Evolutionary conservation across 106 monocot species (phyloP), one percentile per base, ranked within the genome.

Genomic region (Apostasia shenzhenica): DNA sequence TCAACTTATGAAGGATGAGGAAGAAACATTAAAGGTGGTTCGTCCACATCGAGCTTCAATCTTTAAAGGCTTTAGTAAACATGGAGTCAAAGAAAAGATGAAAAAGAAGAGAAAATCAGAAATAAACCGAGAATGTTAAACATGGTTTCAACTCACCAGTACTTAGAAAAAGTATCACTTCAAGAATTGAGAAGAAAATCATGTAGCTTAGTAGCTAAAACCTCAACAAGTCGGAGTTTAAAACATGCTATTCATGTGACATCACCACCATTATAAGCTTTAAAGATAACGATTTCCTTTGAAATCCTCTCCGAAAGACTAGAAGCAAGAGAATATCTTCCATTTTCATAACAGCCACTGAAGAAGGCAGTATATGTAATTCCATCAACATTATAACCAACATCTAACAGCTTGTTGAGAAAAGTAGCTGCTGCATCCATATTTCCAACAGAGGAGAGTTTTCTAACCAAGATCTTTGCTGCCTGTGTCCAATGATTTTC

Each of bases 381-480:
- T 9, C 68, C 68, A 61, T 90, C 85, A 67, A 90, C 40, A 54
- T 37, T 70, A 13, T 66, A 61, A 60, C 74, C 72, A 76, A 71
- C 79, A 52, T 81, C 83, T 66, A 99, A 56, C 13, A 99, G 68
- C 63, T 79, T 87, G 70, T 82, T 70, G 44, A 99, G 67, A 74
- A 99, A 82, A 40, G 78, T 47, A 52, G 54, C 14, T 4, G 90
- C 90, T 14, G 75, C 67, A 42, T 93, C 90, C 59, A 93, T 66
- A 72, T 80, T 42, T 57, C 81, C 90, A 46, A 75, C 74, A 67
- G 79, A 82, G 59, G 85, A 83, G 46, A 99, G 76, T 76, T 99
- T 99, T 57, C 93, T 90, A 44, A 93, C 76, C 51, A 99, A 59
- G 64, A 84, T 80, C 78, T 93, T 93, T 43, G 77, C 81, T 13